Base-by-base conservation (phyloP, 495 filamentous ascomycete genomes). In the Lepraria neglecta region DNA sequence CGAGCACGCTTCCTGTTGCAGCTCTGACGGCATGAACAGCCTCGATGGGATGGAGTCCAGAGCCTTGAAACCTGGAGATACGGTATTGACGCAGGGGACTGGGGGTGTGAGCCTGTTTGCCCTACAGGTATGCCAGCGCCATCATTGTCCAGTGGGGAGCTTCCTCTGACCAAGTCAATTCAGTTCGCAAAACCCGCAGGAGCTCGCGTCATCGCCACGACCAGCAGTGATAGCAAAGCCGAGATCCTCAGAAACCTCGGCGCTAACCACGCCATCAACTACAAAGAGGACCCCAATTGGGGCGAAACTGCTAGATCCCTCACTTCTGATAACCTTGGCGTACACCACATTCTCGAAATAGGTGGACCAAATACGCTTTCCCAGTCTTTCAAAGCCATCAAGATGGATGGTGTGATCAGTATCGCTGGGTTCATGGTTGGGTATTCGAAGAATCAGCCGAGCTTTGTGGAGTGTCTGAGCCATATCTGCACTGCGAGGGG, bases 161-260 rank as follows among this genome's bases (percentile, higher is more conserved):
- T 50, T 2, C 27, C 45, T 17, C 19, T 21, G 52, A 33, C 3
- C 3, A 33, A 4, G 17, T 24, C 35, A 30, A 28, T 58, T 30
- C 70, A 90, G 81, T 92, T 92, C 65, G 89, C 90, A 46, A 92
- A 90, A 72, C 87, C 88, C 0, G 87, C 86, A 9, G 89, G 90
- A 40, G 90, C 89, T 4, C 83, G 64, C 10, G 87, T 92, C 31
- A 92, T 95, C 59, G 84, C 89, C 0, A 92, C 89, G 0, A 91
- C 88, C 0, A 89, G 86, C 0, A 83, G 82, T 1, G 75, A 77
- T 0, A 72, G 74, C 19, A 92, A 94, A 75, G 84, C 70, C 12
- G 77, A 86, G 54, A 75, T 74, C 31, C 74, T 91, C 60, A 89
- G 86, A 74, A 72, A 84, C 63, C 77, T 91, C 12, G 89, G 87